Conservation (phyloP, 345 rosid genomes). For the Bruguiera sexangula region DNA sequence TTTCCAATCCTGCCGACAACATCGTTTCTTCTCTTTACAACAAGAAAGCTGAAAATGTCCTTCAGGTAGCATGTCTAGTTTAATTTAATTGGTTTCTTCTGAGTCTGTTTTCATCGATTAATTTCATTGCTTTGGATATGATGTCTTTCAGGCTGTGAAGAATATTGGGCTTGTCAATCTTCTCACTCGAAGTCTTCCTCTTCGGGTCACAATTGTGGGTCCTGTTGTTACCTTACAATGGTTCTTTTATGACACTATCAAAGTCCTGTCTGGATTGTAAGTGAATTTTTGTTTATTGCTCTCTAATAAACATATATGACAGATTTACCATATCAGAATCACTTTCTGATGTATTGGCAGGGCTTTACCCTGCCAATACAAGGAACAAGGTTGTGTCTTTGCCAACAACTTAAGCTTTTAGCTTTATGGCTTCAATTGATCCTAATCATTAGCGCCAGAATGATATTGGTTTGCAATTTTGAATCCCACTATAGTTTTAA, state of each 20-base stretch:
- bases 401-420: too few relatives aligned
- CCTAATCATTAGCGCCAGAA: too few relatives aligned
- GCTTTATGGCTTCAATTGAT: too few relatives aligned
- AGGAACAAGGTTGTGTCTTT: too few relatives aligned
- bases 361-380: background rate
- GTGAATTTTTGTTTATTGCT: slow-evolving; percentile 22
- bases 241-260: slow-evolving; percentile 58
- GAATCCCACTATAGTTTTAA: too few relatives aligned
- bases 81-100: too few relatives aligned
- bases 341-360: background rate
- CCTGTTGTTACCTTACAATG: slow-evolving; percentile 61
- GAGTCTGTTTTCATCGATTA: too few relatives aligned
- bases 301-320: background rate
- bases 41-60: slow-evolving; percentile 43
- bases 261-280: slow-evolving; percentile 60
- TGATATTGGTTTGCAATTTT: too few relatives aligned
- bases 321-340: too few relatives aligned
- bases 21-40: slow-evolving; percentile 54
- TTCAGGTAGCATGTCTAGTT: slow-evolving; percentile 35
- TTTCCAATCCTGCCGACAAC: slow-evolving; percentile 62
- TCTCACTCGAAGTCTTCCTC: slow-evolving; percentile 63
- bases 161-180: slow-evolving; percentile 50
- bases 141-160: slow-evolving; percentile 48
- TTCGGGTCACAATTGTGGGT: slow-evolving; percentile 55
- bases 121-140: background rate